Percentiles rank a stretch among this genome's conserved stretches.
Conservation (phyloP, 1,139 yeast species). For the Pichia sp. region DNA sequence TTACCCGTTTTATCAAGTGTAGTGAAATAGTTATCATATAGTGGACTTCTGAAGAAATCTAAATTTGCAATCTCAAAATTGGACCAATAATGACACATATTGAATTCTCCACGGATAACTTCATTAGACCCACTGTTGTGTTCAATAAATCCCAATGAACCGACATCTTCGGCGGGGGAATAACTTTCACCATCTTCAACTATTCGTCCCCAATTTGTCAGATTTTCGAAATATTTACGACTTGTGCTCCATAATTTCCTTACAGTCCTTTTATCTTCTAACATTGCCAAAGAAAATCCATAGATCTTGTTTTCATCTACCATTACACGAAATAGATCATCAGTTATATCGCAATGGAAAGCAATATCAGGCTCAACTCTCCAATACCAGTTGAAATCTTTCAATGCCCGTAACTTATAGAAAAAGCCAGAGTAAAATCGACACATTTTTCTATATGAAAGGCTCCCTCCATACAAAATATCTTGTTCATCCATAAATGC, state of each 20-base stretch:
- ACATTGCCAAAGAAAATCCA: conserved; percentile 58
- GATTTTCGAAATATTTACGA: conserved; percentile 38
- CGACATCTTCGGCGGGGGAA: conserved; percentile 23
- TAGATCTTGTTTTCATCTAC: conserved; percentile 51
- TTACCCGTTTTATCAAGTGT: conserved; percentile 73
- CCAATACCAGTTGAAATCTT: conserved; percentile 66
- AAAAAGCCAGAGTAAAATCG: conserved; percentile 69
- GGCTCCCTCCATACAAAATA: conserved; percentile 55
- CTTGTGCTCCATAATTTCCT: conserved; percentile 58
- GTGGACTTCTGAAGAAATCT: conserved; percentile 65
- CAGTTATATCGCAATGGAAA: conserved; percentile 57
- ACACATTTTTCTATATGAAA: conserved; percentile 68
- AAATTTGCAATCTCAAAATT: conserved; percentile 81
- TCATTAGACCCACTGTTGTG: conserved; percentile 23
- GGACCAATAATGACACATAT: conserved; percentile 88
- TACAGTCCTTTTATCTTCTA: conserved; percentile 48
- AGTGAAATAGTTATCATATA: conserved; percentile 63
- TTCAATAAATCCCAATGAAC: conserved; percentile 62
- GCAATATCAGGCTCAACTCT: conserved; percentile 65
- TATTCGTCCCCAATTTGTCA: conserved; percentile 24
- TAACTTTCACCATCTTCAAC: conserved; percentile 29
- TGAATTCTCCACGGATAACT: conserved; percentile 50
- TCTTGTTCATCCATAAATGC: conserved; percentile 35
- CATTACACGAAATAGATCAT: conserved; percentile 63
- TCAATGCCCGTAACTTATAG: conserved; percentile 51